Conservation (phyloP, 2,329 filamentous ascomycete species). For the Aspergillus uvarum region DNA sequence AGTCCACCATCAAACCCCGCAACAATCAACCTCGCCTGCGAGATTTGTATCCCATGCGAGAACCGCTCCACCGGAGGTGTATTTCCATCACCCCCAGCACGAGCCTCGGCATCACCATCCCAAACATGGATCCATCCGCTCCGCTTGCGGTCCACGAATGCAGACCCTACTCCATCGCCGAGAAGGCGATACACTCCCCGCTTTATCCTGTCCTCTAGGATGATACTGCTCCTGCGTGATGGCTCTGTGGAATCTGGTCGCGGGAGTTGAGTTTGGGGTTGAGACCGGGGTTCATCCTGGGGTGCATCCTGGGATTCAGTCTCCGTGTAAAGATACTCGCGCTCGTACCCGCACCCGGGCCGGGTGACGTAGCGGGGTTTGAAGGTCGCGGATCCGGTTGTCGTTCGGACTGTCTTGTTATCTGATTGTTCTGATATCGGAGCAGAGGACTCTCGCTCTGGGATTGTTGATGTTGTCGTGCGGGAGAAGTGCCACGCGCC, state of each 20-base stretch:
- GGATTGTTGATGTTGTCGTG: no score
- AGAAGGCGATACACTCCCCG: constrained; percentile 16
- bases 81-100: background rate
- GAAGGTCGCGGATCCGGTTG: constrained; percentile 65
- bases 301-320: background rate
- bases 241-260: no score
- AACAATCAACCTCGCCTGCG: background rate
- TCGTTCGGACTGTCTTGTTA: background rate
- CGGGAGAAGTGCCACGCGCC: constrained; percentile 63
- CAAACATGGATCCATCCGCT: constrained; percentile 19
- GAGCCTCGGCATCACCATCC: constrained; percentile 1
- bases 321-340: constrained; percentile 36
- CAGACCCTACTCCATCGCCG: constrained; percentile 1
- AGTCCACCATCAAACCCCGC: background rate
- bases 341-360: constrained; percentile 33
- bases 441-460: no score
- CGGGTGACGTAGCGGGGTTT: constrained; percentile 60
- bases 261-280: no score
- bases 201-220: background rate
- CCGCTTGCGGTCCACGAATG: no score
- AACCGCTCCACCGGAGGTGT: background rate
- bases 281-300: no score
- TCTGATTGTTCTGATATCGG: background rate
- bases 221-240: no score
- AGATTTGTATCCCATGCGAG: constrained; percentile 12